phyloP scores from a whole-genome alignment of 2,329 filamentous ascomycete species.

The Stemphylium vesicarium region DNA sequence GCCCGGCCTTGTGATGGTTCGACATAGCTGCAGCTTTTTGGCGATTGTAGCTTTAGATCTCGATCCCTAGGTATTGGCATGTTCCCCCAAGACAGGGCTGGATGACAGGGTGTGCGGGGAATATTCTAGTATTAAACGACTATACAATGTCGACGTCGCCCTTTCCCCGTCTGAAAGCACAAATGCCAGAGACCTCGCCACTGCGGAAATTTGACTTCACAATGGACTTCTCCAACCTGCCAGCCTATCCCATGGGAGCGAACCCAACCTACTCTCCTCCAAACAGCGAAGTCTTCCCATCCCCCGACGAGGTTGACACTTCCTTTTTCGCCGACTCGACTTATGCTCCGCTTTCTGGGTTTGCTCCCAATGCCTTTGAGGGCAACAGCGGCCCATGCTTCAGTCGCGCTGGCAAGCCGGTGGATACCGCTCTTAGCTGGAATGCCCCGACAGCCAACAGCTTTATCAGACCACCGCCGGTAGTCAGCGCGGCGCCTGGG shows the following conservation, averaged over 20 bases:
- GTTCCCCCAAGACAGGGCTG: slow-evolving; percentile 9
- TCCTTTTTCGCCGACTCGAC: slow-evolving; percentile 4
- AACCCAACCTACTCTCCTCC: slow-evolving; percentile 10
- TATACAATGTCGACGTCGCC: neutral
- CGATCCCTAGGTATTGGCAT: slow-evolving; percentile 9
- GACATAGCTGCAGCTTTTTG: slow-evolving; percentile 3
- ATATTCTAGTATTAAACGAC: slow-evolving; percentile 11
- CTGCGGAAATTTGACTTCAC: neutral
- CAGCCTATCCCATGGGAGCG: slow-evolving; percentile 2
- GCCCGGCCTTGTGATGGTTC: slow-evolving; percentile 7
- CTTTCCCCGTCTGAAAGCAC: neutral
- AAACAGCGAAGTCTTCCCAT: slow-evolving; percentile 12
- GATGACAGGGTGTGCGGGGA: slow-evolving; percentile 1
- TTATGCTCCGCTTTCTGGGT: slow-evolving; percentile 7
- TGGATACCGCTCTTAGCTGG: slow-evolving; percentile 1
- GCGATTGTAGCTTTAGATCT: slow-evolving; percentile 6
- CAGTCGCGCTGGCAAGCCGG: neutral
- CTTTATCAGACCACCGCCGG: slow-evolving; percentile 4
- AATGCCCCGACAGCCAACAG: slow-evolving; percentile 3
- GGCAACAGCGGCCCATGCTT: slow-evolving; percentile 2
- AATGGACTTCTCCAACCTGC: slow-evolving; percentile 9
- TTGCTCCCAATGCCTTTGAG: slow-evolving; percentile 1
- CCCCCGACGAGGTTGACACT: slow-evolving; percentile 7
- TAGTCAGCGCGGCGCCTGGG: neutral
- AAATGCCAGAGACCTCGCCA: neutral